Base-by-base conservation (phyloP, 805 yeast species). In the Ogataea sp. region DNA sequence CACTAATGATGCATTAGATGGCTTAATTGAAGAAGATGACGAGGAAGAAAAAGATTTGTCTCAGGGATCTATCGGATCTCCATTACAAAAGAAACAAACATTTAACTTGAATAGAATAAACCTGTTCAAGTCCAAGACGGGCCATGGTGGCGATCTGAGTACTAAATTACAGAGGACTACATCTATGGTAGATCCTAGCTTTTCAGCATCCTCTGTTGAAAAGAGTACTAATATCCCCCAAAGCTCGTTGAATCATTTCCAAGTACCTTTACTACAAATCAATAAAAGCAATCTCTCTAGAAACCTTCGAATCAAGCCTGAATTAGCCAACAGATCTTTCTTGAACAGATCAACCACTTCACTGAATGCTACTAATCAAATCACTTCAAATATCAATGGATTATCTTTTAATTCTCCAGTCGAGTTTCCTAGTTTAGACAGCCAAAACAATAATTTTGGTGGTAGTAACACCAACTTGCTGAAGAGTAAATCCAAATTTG, bases 31-130 rank as follows among this genome's bases (percentile, higher is more conserved):
- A 21, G 34, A 25, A 7, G 40, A 39, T 7, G 30, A 31, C 6
- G 36, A 17, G 6, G 29, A 31, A 6, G 31, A 17, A 21, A 25
- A 34, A 17, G 49, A 45, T 9, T 11, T 6, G 3, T 47, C 52
- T 3, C 51, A 51, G 1, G 51, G 46, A 37, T 48, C 53, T 7
- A 43, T 56, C 21, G 67, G 68, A 1, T 61, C 70, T 2, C 70
- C 68, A n/a, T 43, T 65, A 36, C 72, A 63, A 38, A 58, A 47
- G 45, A 43, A 55, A 20, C 11, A 48, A 38, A 14, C 30, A 42
- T 23, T 36, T 48, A 16, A 38, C 41, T 20, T 42, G 52, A 35
- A 23, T 10, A 9, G 21, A 17, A 17, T 30, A 17, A 13, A 17
- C 3, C 20, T 11, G 13, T 29, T 11, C 5, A 29, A 6, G 11